These are phyloP conservation scores for Debaryomyces prosopidis DNA, from an alignment of 805 yeast species.

Conservation along the genomic window DNA sequence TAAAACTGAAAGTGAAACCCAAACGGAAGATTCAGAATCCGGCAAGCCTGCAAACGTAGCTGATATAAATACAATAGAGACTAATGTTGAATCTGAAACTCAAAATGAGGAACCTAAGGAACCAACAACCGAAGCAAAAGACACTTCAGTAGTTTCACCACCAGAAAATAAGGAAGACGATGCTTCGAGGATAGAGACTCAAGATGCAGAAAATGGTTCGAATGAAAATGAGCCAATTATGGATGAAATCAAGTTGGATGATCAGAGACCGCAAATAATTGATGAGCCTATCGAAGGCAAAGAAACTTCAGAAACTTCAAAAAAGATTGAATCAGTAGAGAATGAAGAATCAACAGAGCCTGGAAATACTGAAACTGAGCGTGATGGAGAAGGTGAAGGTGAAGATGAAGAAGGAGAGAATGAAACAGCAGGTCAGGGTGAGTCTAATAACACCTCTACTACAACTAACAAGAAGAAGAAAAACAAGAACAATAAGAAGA, in stretches of 20 bases:
- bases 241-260: not conserved
- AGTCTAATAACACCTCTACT: slow-evolving; percentile 1
- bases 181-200: not conserved
- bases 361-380: not conserved
- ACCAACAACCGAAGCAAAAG: not conserved
- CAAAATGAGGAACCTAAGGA: slow-evolving; percentile 4
- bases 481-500: slow-evolving; percentile 34
- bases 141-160: not conserved
- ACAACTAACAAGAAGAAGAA: slow-evolving; percentile 26
- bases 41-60: not conserved
- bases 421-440: slow-evolving; percentile 10
- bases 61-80: not conserved
- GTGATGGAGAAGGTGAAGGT: slow-evolving; percentile 1
- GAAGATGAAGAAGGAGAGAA: slow-evolving; percentile 6
- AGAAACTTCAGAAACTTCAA: not conserved
- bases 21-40: not conserved
- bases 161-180: too few species aligned
- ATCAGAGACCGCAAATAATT: not conserved
- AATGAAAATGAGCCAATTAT: not conserved
- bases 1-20: not conserved
- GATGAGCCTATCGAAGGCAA: not conserved
- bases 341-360: not conserved
- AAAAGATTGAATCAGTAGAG: not conserved
- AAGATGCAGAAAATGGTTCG: not conserved
- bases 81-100: not conserved